phyloP scores from a whole-genome alignment of 2,329 filamentous ascomycete genomes.

The Fusarium paranaense region DNA sequence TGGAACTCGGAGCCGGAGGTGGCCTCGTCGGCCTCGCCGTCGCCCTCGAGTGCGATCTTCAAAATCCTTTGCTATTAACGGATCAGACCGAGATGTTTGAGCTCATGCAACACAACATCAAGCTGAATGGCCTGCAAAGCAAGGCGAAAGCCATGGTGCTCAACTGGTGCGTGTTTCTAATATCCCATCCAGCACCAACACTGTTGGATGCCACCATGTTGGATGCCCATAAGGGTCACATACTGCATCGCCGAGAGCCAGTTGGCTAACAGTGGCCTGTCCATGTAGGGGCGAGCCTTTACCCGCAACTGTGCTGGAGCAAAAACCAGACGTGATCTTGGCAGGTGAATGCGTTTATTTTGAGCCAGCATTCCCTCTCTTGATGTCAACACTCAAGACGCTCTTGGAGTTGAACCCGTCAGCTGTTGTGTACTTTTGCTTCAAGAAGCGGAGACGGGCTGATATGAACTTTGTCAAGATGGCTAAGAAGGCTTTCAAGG shows the following conservation, averaged over 20 bases:
- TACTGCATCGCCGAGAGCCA: neutral
- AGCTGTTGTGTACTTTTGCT: slow-evolving; percentile 82
- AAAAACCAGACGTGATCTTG: slow-evolving; percentile 83
- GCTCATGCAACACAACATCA: slow-evolving; percentile 88
- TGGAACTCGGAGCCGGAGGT: slow-evolving; percentile 93
- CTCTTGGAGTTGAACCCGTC: slow-evolving; percentile 78
- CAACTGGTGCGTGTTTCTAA: slow-evolving; percentile 74
- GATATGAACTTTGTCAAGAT: slow-evolving; percentile 81
- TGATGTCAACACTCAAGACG: slow-evolving; percentile 81
- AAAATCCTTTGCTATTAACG: slow-evolving; percentile 77
- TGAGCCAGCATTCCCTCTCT: slow-evolving; percentile 91
- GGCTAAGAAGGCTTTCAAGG: slow-evolving; percentile 73
- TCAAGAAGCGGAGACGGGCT: slow-evolving; percentile 89
- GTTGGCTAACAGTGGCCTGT: slow-evolving; percentile 36
- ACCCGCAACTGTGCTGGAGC: slow-evolving; percentile 62
- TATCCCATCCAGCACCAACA: slow-evolving; percentile 37
- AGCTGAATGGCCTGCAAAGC: slow-evolving; percentile 77
- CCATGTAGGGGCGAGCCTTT: slow-evolving; percentile 69
- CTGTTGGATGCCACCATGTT: slow-evolving; percentile 7
- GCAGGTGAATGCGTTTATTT: slow-evolving; percentile 98
- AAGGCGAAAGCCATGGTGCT: slow-evolving; percentile 76
- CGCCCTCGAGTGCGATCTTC: slow-evolving; percentile 66
- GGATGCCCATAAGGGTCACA: neutral
- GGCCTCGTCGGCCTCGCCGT: slow-evolving; percentile 82
- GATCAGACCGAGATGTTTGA: slow-evolving; percentile 88